Base-by-base conservation (phyloP, 2,329 filamentous ascomycete genomes). In the Pseudogymnoascus sp. region DNA sequence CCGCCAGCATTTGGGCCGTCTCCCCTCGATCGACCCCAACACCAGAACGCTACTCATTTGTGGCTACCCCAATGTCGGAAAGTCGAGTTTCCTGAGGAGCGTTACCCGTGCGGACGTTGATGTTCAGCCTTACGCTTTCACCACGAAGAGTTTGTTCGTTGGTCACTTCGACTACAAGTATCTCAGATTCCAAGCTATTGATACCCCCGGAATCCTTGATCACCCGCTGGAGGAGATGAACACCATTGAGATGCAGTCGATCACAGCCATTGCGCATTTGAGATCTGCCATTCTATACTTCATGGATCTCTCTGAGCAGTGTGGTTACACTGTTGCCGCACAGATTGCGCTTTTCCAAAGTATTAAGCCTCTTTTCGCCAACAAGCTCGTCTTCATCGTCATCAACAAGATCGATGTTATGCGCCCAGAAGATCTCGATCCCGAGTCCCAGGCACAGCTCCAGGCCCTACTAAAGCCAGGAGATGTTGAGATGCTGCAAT, bases 201-300 rank as follows among this genome's bases (percentile, higher is more conserved):
- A 99, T 78, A 99, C 95, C 10, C 93, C 93, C n/a, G 95, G 95
- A 81, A 96, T 99, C 69, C 80, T 99, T 65, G 95, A 99, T 71
- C 95, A 99, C 75, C 93, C 93, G 37, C 85, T 99, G 7, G 95
- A 97, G 78, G 95, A 97, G 80, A 99, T 97, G 95, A 96, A 97
- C 79, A 97, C 95, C 3, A 99, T 99, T 74, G 95, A 99, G 78
- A 97, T 97, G 91, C 95, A 97, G 81, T 90, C 90, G 66, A 97
- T 99, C 70, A 97, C 93, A 16, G 95, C 96, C 10, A 96, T 99
- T 79, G 95, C 95, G 61, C 96, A 99, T 80, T 82, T 99, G 74
- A 86, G 93, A 71, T 96, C 93, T 44, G 93, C 93, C 63, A 96
- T 99, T 68, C 81, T 97, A 65, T 97, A 97, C 78, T 97, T 97